These are phyloP conservation scores for Asterochloris erici DNA, from an alignment of 139 green algal genomes.

Conservation along the genomic window DNA sequence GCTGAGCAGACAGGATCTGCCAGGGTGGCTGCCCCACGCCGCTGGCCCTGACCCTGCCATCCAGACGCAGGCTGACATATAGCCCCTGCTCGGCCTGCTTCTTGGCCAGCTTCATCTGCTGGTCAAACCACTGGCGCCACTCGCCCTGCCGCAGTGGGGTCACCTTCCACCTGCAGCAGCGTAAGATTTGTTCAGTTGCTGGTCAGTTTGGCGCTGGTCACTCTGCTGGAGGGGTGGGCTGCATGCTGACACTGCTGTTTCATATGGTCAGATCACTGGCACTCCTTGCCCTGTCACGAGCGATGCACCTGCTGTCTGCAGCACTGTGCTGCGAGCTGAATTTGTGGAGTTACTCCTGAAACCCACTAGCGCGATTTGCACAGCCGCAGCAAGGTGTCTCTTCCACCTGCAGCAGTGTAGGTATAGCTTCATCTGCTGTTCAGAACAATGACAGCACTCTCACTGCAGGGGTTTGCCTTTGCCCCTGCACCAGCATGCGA, in stretches of 20 bases:
- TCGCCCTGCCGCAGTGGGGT: slow-evolving; percentile 35
- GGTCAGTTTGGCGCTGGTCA: background rate
- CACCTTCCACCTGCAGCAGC: slow-evolving; percentile 47
- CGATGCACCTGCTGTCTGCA: background rate
- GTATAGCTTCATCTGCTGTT: slow-evolving; percentile 53
- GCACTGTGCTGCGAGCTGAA: background rate
- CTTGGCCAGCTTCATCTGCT: slow-evolving; percentile 60
- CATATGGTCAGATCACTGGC: too few relatives aligned
- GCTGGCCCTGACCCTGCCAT: slow-evolving; percentile 68
- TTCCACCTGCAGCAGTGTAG: too few relatives aligned
- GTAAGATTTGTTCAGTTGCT: background rate
- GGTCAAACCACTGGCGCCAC: slow-evolving; percentile 64
- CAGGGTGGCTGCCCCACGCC: slow-evolving; percentile 63
- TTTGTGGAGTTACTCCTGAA: too few relatives aligned
- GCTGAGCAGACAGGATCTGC: slow-evolving; percentile 48
- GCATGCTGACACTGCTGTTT: background rate
- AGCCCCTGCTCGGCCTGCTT: slow-evolving; percentile 45
- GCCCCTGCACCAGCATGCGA: slow-evolving; percentile 37
- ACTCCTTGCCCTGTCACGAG: background rate
- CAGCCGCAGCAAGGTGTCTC: too few relatives aligned
- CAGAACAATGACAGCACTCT: slow-evolving; percentile 63
- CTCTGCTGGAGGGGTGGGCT: background rate
- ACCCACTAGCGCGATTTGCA: too few relatives aligned
- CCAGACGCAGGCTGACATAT: slow-evolving; percentile 72
- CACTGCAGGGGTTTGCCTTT: slow-evolving; percentile 37